Conservation (phyloP, 2,329 filamentous ascomycete species). For the Alternaria rosae region DNA sequence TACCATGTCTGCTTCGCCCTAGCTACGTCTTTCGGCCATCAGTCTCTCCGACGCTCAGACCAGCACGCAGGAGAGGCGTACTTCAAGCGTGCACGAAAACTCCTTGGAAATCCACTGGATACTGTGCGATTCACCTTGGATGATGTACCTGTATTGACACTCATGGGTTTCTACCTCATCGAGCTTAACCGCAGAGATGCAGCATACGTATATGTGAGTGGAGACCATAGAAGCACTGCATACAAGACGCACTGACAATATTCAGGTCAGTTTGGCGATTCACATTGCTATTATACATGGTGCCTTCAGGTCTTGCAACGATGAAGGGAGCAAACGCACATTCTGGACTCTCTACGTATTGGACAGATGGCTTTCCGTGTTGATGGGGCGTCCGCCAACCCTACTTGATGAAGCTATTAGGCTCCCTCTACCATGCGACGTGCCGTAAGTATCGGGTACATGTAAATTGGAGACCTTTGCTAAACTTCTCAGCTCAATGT, state of each 20-base stretch:
- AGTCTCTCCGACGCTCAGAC: conserved; percentile 18
- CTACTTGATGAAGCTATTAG: conserved; percentile 36
- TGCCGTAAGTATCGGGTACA: conserved; percentile 23
- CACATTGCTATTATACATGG: conserved; percentile 38
- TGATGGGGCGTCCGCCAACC: conserved; percentile 37
- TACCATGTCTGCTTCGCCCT: conserved; percentile 38
- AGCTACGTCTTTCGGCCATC: conserved; percentile 26
- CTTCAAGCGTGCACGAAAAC: conserved; percentile 34
- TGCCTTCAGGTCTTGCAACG: conserved; percentile 23
- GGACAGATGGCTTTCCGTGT: conserved; percentile 36
- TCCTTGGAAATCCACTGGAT: conserved; percentile 37
- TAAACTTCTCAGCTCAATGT: conserved; percentile 27
- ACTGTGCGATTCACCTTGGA: conserved; percentile 33
- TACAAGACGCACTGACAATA: not conserved
- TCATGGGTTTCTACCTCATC: conserved; percentile 40
- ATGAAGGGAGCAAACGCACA: conserved; percentile 30
- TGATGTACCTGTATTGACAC: conserved; percentile 33
- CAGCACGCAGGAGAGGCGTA: conserved; percentile 32
- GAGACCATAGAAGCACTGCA: not conserved
- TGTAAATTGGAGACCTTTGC: not conserved
- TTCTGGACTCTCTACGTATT: conserved; percentile 39
- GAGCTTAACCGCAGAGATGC: conserved; percentile 40
- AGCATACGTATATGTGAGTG: conserved; percentile 36
- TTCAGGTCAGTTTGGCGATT: conserved; percentile 25
- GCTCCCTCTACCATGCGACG: conserved; percentile 30